phyloP scores from a whole-genome alignment of 768 basidiomycete genomes.

The Cantharellus cinnabarinus region DNA sequence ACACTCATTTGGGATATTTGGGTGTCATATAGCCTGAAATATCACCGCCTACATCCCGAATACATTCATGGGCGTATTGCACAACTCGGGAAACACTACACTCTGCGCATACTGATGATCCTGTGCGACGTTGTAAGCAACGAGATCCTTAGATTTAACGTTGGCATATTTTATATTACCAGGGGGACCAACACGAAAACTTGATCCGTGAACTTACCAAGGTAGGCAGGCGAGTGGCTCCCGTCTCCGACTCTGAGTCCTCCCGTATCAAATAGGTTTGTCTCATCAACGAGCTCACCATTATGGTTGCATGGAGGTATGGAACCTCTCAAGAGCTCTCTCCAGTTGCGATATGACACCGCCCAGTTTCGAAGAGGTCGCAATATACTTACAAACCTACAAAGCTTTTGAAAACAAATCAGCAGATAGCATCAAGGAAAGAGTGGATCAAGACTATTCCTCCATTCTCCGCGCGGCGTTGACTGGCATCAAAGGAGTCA shows the following conservation, averaged over 20 bases:
- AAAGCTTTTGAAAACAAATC: slow-evolving; percentile 90
- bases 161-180: neutral
- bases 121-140: slow-evolving; percentile 74
- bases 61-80: slow-evolving; percentile 87
- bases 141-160: neutral
- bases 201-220: slow-evolving; percentile 86
- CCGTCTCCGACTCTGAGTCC: neutral
- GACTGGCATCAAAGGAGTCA: slow-evolving; percentile 80
- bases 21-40: slow-evolving; percentile 36
- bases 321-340: slow-evolving; percentile 11
- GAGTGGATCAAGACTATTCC: slow-evolving; percentile 72
- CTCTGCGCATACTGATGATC: slow-evolving; percentile 66
- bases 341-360: neutral
- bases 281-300: slow-evolving; percentile 79
- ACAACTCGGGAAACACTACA: slow-evolving; percentile 62
- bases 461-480: slow-evolving; percentile 63
- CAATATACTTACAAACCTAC: slow-evolving; percentile 72
- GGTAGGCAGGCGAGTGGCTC: slow-evolving; percentile 18
- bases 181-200: slow-evolving; percentile 55
- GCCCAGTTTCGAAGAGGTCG: slow-evolving; percentile 74
- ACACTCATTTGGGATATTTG: neutral
- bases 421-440: slow-evolving; percentile 86
- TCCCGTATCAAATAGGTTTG: slow-evolving; percentile 30
- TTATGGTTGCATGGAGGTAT: slow-evolving; percentile 83
- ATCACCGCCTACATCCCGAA: slow-evolving; percentile 93